A percentile compares a stretch with the other conserved stretches of the same genome.
phyloP scores from a whole-genome alignment of 202 grass and related monocot species.

The Zizania palustris region DNA sequence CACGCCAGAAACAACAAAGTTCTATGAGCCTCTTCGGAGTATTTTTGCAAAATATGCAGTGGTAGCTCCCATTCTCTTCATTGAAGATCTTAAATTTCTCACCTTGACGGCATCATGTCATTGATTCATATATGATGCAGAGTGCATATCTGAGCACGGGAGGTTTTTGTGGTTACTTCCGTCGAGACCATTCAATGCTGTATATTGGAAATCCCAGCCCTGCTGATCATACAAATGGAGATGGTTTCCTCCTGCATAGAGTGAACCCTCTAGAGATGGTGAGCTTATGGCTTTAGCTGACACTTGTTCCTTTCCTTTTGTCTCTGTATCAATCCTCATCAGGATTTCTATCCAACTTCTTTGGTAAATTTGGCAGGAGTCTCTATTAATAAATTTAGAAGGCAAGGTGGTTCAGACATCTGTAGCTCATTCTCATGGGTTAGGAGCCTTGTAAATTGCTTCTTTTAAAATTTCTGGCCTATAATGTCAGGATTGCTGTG shows the following conservation, averaged over 20 bases:
- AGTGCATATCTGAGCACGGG: slow-evolving; percentile 67
- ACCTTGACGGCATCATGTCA: background rate
- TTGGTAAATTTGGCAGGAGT: slow-evolving; percentile 50
- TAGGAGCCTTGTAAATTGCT: slow-evolving; percentile 47
- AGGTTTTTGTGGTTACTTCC: slow-evolving; percentile 52
- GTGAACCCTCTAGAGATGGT: slow-evolving; percentile 66
- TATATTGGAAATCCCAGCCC: slow-evolving; percentile 56
- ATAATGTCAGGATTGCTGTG: background rate
- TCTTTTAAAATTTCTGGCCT: background rate
- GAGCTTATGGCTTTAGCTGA: slow-evolving; percentile 38
- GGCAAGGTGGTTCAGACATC: slow-evolving; percentile 60
- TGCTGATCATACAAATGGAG: slow-evolving; percentile 32
- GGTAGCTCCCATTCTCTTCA: slow-evolving; percentile 45
- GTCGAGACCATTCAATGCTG: slow-evolving; percentile 45
- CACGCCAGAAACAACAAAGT: slow-evolving; percentile 40
- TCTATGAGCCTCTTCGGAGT: slow-evolving; percentile 39
- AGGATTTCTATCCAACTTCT: slow-evolving; percentile 1
- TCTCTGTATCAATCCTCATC: background rate
- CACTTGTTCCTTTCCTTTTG: background rate
- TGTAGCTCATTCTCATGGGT: slow-evolving; percentile 39
- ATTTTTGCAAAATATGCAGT: slow-evolving; percentile 75
- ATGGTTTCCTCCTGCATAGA: slow-evolving; percentile 72
- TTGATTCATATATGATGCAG: slow-evolving; percentile 40
- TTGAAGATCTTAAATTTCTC: background rate
- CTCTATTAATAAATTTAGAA: slow-evolving; percentile 57